Conservation (phyloP, 2,329 filamentous ascomycete genomes). For the Ceratocystis ficicola region DNA sequence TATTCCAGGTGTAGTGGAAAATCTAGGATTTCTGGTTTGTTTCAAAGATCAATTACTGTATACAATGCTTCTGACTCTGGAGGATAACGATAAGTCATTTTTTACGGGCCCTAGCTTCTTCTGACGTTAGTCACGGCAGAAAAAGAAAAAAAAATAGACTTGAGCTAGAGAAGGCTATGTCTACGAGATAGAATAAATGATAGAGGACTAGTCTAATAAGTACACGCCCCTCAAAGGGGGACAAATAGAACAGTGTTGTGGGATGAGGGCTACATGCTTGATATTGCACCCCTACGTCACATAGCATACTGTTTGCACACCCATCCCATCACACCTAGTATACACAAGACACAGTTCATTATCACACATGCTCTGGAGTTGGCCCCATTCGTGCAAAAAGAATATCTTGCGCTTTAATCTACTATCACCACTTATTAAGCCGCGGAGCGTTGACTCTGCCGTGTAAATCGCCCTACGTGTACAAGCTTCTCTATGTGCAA, state of each 20-base stretch:
- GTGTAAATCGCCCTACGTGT: neutral
- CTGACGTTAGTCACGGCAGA: neutral
- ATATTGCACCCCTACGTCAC: neutral
- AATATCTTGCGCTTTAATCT: neutral
- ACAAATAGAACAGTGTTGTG: neutral
- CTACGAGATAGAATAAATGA: neutral
- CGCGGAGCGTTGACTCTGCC: neutral
- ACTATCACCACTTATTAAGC: neutral
- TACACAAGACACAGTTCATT: neutral
- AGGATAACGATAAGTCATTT: neutral
- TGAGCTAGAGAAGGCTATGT: slow-evolving; percentile 3
- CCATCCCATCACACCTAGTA: neutral
- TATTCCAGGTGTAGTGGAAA: neutral
- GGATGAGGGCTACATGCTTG: neutral
- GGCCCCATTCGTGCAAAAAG: neutral
- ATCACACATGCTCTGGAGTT: neutral
- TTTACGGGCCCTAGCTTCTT: slow-evolving; percentile 15
- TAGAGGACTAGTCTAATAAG: neutral
- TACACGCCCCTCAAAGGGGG: neutral
- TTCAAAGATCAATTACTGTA: neutral
- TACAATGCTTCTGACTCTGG: neutral
- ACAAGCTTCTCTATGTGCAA: neutral
- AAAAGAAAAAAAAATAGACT: neutral
- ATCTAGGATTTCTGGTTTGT: neutral
- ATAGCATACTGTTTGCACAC: neutral